Evolutionary conservation across 2,329 filamentous ascomycete species (phyloP), one percentile per base, ranked within the genome.

Genomic region (Aciculosporium take): DNA sequence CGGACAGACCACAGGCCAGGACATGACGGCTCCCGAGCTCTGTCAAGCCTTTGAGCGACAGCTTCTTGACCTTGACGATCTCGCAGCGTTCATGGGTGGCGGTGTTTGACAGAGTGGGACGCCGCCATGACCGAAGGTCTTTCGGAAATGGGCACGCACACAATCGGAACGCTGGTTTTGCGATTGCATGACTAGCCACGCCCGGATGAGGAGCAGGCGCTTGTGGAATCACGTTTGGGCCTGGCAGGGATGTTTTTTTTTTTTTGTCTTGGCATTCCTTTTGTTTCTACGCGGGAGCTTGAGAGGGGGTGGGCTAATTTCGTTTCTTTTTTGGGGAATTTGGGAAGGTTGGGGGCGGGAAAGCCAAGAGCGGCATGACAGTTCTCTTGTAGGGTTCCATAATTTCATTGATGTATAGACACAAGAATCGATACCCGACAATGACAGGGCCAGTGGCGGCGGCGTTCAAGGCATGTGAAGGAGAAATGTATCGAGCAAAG

Each of bases 71-170:
- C 61, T 77, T 6, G 73, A 77, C 46, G 73, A 77, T 50, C 65
- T 77, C 9, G 73, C 73, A 25, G 73, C 73, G 3, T 76, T 77
- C 41, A 77, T 77, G 73, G 73, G 73, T 17, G 73, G 73, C 17
- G 73, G 73, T 45, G 73, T 77, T 46, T 77, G 36, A 45, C 35
- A 27, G 24, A n/a, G 13, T 13, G 21, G n/a, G 12, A 23, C 34
- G n/a, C 24, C 24, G 2, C 7, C 30, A 18, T 18, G 30, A 8
- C 8, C 30, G 4, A n/a, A 18, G 7, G 15, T 10, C n/a, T n/a
- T n/a, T n/a, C n/a, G n/a, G n/a, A n/a, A n/a, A 21, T 18, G 10
- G 12, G 15, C 28, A n/a, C 28, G 15, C 12, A 29, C 12, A 17
- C 28, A 30, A 3, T 7, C n/a, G 17, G 13, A 30, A n/a, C n/a